Base-by-base conservation (phyloP, 179 eudicot species). In the Amaranthus tricolor region DNA sequence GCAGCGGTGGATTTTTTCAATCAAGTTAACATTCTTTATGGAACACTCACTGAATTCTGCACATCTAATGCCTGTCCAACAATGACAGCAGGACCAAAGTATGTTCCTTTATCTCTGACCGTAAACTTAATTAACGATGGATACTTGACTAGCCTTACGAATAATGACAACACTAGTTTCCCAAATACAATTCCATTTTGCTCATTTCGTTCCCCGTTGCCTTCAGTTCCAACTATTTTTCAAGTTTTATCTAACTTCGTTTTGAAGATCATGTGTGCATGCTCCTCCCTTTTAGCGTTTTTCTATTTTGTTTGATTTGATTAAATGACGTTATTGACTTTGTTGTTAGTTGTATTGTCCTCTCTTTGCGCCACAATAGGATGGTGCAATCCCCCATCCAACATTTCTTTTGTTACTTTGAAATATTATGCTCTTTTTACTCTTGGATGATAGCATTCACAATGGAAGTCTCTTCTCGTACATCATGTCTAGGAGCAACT, bases 1-100 rank as follows among this genome's bases (percentile, higher is more conserved):
- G 55, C 85, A 88, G 90, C 92, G 50, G 92, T 88, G 75, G 92
- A 88, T 80, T 88, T 88, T 81, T 88, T 87, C 82, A 88, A 88
- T 75, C 92, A 88, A 82, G 92, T 87, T 59, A 87, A 85, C 85
- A 85, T 88, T 79, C 85, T 88, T 19, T 85, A 85, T 78, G 92
- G 88, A 53, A 88, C 92, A 16, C 90, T 87, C 53, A 88, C 92
- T 48, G 92, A 87, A 73, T 88, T 87, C 79, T 88, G 92, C 82
- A 88, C 90, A 3, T 45, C 85, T 56, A 66, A 78, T 67, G 85
- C 11, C 74, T 87, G 92, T 69, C 90, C 92, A 52, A 83, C 82
- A 57, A 88, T 88, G 92, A 77, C 85, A 54, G 92, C 92, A 24
- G 92, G 92, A 75, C 84, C 88, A 80, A 87, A 85, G 92, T 88